Evolutionary conservation across 2,329 filamentous ascomycete genomes (phyloP).

Genomic region (Xylaria sp.): DNA sequence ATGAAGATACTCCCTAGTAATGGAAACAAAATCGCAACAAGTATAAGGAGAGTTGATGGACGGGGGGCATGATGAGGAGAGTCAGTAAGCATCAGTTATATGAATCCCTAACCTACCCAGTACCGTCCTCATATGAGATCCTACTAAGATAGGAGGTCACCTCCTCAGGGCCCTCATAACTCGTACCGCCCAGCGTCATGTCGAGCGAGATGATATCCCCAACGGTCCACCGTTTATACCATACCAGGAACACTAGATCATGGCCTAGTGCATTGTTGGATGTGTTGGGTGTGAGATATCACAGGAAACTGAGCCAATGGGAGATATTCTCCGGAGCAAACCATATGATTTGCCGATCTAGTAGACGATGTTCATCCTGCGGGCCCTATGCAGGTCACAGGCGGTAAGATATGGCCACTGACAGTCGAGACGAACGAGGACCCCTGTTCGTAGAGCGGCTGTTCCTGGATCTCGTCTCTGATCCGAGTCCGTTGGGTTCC

Average conservation of each 20-base stretch:
- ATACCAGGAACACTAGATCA: conserved; percentile 8
- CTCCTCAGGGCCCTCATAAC: conserved; percentile 23
- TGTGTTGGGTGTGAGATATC: conserved; percentile 21
- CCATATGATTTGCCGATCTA: conserved; percentile 42
- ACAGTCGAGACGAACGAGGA: not conserved
- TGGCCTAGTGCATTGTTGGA: conserved; percentile 16
- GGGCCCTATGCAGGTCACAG: conserved; percentile 40
- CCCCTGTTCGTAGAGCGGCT: conserved; percentile 26
- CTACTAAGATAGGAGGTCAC: conserved; percentile 17
- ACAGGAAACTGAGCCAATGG: conserved; percentile 35
- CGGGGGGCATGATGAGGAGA: conserved; percentile 9
- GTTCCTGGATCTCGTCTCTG: conserved; percentile 29
- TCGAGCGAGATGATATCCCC: conserved; percentile 18
- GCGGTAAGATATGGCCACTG: conserved; percentile 43
- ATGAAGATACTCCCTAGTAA: conserved; percentile 23
- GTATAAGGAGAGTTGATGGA: conserved; percentile 21
- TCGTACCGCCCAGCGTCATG: conserved; percentile 17
- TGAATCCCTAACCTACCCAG: not conserved
- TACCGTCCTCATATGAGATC: not conserved
- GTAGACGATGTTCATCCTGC: conserved; percentile 16
- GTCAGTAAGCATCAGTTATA: conserved; percentile 23
- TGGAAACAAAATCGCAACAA: conserved; percentile 23
- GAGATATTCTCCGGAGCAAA: conserved; percentile 20
- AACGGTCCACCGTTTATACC: conserved; percentile 13
- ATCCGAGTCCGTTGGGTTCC: conserved; percentile 11